A percentile compares a stretch with the other conserved stretches of the same genome.
Conservation (phyloP, 2,329 filamentous ascomycete genomes). For the Colletotrichum nymphaeae region DNA sequence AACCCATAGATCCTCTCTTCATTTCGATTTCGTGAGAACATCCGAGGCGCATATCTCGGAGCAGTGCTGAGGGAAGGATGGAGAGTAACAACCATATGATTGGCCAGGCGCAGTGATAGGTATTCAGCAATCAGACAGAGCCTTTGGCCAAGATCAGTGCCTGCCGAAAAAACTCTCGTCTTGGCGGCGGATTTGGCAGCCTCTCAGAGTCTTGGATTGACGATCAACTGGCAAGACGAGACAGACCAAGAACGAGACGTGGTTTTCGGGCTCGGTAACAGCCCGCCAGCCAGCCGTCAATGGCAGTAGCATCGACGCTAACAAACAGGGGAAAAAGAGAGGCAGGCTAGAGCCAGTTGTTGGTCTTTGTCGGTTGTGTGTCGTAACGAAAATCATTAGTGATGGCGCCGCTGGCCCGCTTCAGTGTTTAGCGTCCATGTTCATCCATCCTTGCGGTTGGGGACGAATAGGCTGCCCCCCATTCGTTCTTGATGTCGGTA, state of each 20-base stretch:
- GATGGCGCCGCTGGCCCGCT: constrained; percentile 12
- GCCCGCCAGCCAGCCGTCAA: constrained; percentile 30
- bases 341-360: neutral
- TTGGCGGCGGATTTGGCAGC: constrained; percentile 34
- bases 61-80: constrained; percentile 17
- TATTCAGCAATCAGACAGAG: neutral
- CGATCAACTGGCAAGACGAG: constrained; percentile 21
- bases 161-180: constrained; percentile 30
- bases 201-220: constrained; percentile 24
- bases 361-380: constrained; percentile 13
- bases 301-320: constrained; percentile 22
- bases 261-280: constrained; percentile 17
- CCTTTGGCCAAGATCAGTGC: constrained; percentile 22
- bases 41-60: constrained; percentile 22
- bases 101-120: constrained; percentile 17
- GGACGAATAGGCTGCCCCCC: constrained; percentile 10
- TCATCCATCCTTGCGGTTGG: constrained; percentile 25
- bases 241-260: constrained; percentile 23
- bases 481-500: constrained; percentile 10
- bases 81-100: constrained; percentile 11
- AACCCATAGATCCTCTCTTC: neutral
- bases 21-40: constrained; percentile 14
- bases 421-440: constrained; percentile 1
- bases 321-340: constrained; percentile 6
- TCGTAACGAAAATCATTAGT: constrained; percentile 19